Evolutionary conservation across 2,329 filamentous ascomycete species (phyloP).

Genomic region (Nectriaceae sp.): DNA sequence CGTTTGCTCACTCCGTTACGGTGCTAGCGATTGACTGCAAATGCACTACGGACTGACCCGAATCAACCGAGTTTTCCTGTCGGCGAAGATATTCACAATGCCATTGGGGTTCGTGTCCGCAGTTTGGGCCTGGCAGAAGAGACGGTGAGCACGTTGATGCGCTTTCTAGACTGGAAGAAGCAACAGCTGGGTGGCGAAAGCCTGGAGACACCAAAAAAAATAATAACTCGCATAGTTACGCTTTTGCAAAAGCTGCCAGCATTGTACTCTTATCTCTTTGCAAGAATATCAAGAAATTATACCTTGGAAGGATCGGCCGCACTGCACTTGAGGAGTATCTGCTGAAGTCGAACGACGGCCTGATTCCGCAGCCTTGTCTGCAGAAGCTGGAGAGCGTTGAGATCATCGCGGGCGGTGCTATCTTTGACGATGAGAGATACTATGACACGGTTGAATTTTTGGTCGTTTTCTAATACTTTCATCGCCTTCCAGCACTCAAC

Average conservation of each 20-base stretch:
- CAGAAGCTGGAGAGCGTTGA: slow-evolving; percentile 1
- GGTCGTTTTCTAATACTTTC: slow-evolving; percentile 4
- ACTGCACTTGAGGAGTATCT: slow-evolving; percentile 1
- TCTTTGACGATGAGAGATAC: neutral
- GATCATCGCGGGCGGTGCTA: neutral
- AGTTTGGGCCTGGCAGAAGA: slow-evolving; percentile 1
- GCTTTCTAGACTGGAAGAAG: slow-evolving; percentile 2
- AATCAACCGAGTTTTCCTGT: neutral
- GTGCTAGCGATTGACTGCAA: neutral
- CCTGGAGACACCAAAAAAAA: neutral
- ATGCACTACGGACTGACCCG: neutral
- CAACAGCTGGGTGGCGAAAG: neutral
- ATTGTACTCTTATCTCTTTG: slow-evolving; percentile 12
- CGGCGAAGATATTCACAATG: neutral
- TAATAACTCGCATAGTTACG: neutral
- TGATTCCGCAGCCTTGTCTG: neutral
- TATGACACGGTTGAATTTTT: slow-evolving; percentile 6
- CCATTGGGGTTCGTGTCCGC: slow-evolving; percentile 1
- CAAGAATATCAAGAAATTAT: slow-evolving; percentile 1
- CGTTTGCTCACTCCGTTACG: neutral
- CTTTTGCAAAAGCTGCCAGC: neutral
- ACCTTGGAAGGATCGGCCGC: neutral
- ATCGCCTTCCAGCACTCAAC: slow-evolving; percentile 1
- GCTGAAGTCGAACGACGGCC: slow-evolving; percentile 9
- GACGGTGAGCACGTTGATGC: neutral